A percentile compares a stretch with the other conserved stretches of the same genome.
Evolutionary conservation across 345 rosid genomes (phyloP).

Genomic region (Eucalyptus erythrocorys): DNA sequence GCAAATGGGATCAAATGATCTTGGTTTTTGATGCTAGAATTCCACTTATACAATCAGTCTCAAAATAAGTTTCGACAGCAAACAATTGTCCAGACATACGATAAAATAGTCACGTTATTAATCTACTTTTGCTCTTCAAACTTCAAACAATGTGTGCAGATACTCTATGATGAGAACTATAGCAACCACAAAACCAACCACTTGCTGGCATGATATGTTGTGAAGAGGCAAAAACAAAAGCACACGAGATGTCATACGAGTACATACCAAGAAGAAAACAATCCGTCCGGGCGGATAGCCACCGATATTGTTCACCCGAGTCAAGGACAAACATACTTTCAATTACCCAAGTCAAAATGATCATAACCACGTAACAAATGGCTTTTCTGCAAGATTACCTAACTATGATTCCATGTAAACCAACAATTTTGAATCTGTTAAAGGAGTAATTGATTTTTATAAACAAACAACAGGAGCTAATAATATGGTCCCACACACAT

Average conservation of each 20-base stretch:
- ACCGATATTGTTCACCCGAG: slow-evolving; percentile 92
- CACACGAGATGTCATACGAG: not conserved
- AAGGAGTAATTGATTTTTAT: not conserved
- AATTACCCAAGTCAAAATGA: not conserved
- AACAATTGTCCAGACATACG: not conserved
- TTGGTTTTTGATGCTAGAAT: not conserved
- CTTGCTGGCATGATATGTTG: not conserved
- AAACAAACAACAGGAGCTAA: not conserved
- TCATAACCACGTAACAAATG: not conserved
- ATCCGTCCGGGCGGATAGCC: slow-evolving; percentile 99
- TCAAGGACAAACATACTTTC: not conserved
- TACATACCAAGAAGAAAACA: slow-evolving; percentile 93
- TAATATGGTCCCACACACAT: not conserved
- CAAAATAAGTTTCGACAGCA: not conserved
- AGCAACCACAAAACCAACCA: not conserved
- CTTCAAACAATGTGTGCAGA: not conserved
- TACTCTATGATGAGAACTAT: not conserved
- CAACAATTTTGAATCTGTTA: not conserved
- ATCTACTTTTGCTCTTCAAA: not conserved
- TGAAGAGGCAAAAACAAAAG: not conserved
- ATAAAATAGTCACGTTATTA: not conserved
- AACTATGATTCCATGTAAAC: not conserved
- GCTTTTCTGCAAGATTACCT: not conserved
- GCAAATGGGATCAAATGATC: not conserved
- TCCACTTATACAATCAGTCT: not conserved